Conservation (phyloP, 148 eudicot genomes). For the Rhododendron vialii region DNA sequence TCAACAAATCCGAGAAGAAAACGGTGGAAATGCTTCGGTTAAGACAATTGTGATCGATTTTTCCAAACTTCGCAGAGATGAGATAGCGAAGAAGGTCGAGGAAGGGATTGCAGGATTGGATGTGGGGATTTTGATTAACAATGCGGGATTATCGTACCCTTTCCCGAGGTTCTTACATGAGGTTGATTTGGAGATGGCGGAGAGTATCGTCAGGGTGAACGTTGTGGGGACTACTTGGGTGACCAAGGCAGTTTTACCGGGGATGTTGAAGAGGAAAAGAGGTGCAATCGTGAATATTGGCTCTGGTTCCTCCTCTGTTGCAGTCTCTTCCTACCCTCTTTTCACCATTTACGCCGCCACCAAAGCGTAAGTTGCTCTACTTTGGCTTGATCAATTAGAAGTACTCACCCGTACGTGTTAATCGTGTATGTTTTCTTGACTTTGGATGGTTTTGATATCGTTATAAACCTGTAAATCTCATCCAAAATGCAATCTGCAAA, state of each 20-base stretch:
- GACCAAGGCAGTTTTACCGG: constrained; percentile 38
- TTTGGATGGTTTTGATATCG: background rate
- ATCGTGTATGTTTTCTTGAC: background rate
- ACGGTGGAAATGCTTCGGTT: constrained; percentile 9
- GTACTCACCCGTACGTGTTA: background rate
- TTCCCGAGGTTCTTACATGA: constrained; percentile 51
- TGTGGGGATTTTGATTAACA: constrained; percentile 54
- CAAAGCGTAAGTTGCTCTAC: constrained; percentile 39
- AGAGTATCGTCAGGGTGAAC: constrained; percentile 42
- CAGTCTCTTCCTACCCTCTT: constrained; percentile 50
- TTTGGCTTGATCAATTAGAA: background rate
- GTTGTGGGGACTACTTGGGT: constrained; percentile 40
- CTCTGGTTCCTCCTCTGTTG: constrained; percentile 57
- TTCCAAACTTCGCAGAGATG: constrained; percentile 32
- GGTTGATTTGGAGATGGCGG: constrained; percentile 29
- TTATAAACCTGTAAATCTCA: background rate
- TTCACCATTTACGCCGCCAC: constrained; percentile 54
- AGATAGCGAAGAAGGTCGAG: constrained; percentile 22
- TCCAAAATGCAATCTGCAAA: background rate
- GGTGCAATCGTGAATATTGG: constrained; percentile 67
- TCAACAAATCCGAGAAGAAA: constrained; percentile 16
- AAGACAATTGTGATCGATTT: constrained; percentile 51
- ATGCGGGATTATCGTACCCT: constrained; percentile 52
- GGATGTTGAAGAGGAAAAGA: constrained; percentile 39
- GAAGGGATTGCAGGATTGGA: constrained; percentile 41